phyloP scores from a whole-genome alignment of 306 rosid species.

The Begonia fuchsioides region DNA sequence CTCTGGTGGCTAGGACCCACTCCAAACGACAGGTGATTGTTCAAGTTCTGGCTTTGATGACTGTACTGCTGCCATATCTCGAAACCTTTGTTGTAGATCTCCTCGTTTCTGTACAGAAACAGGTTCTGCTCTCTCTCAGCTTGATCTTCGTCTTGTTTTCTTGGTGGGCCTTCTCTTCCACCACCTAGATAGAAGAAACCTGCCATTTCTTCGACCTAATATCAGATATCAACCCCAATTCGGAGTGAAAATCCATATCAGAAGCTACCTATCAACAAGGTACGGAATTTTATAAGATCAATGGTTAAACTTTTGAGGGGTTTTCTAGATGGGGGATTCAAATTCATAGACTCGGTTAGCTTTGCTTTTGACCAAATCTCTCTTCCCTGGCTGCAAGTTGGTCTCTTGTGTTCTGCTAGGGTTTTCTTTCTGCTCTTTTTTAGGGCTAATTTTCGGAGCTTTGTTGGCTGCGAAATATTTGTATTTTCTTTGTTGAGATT shows the following conservation, averaged over 20 bases:
- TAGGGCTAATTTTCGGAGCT: background rate
- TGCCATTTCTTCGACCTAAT: background rate
- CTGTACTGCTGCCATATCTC: slow-evolving; percentile 77
- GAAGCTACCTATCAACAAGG: background rate
- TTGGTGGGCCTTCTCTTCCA: slow-evolving; percentile 4
- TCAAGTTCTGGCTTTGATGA: slow-evolving; percentile 23
- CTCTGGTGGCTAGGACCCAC: slow-evolving; percentile 41
- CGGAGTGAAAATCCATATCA: background rate
- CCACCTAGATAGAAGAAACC: slow-evolving; percentile 5
- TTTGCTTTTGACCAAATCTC: too few relatives aligned
- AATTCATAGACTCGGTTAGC: too few relatives aligned
- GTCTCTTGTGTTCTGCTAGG: background rate
- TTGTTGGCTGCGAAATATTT: background rate
- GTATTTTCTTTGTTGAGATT: too few relatives aligned
- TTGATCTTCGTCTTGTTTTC: slow-evolving; percentile 11
- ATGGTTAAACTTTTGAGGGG: background rate
- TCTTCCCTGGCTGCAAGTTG: too few relatives aligned
- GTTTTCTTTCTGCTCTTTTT: slow-evolving; percentile 1
- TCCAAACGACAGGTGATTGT: slow-evolving; percentile 54
- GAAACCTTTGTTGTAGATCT: slow-evolving; percentile 59
- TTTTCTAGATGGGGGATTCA: too few relatives aligned
- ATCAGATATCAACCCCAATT: background rate
- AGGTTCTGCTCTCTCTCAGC: slow-evolving; percentile 9
- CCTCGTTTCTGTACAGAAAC: slow-evolving; percentile 43
- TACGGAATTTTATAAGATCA: background rate